Conservation (phyloP, 2,329 filamentous ascomycete genomes). For the Beauveria sp. region DNA sequence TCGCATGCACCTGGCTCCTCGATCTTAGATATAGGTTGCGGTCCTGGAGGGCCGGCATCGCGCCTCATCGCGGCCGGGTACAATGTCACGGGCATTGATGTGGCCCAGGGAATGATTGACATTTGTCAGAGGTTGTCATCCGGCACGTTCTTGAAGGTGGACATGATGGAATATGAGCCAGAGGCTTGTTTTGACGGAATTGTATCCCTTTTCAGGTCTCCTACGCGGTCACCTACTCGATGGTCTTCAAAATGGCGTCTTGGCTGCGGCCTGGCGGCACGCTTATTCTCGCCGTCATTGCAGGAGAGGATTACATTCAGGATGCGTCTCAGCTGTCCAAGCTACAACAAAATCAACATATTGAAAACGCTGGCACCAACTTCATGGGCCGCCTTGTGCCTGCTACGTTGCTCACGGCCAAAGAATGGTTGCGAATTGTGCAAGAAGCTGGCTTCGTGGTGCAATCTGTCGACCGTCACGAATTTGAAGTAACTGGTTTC, state of each 20-base stretch:
- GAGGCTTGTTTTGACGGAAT: neutral
- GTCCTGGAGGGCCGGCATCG: constrained; percentile 6
- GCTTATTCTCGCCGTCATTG: neutral
- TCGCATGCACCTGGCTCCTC: neutral
- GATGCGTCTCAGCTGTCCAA: neutral
- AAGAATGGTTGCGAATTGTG: neutral
- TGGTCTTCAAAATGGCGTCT: neutral
- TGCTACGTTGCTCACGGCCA: neutral
- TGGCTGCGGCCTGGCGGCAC: neutral
- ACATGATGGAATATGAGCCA: neutral
- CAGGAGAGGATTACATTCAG: neutral
- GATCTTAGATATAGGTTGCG: constrained; percentile 7
- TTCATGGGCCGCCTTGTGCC: neutral
- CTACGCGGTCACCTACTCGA: neutral
- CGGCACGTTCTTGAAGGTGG: neutral
- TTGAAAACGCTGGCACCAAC: neutral
- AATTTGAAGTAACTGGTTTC: neutral
- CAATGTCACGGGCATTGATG: constrained; percentile 7
- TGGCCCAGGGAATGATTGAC: constrained; percentile 6
- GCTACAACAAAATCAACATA: neutral
- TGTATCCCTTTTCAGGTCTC: neutral
- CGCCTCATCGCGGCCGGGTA: neutral
- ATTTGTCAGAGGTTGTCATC: neutral
- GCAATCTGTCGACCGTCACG: neutral
- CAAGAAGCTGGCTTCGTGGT: neutral